Conservation (phyloP, 106 monocot genomes). For the Amphibolis antarctica region DNA sequence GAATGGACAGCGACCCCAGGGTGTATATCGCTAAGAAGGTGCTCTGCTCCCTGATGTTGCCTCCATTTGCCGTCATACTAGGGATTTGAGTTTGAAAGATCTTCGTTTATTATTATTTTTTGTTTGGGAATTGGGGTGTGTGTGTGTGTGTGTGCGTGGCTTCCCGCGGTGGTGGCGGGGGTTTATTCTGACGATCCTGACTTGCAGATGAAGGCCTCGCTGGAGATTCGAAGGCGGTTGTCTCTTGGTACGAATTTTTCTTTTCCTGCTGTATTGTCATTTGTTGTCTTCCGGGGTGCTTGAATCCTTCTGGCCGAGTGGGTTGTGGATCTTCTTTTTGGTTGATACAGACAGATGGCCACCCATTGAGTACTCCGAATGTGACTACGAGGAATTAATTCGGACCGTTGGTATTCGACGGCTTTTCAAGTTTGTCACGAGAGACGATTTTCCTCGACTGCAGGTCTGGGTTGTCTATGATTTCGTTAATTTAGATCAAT, state of each 20-base stretch:
- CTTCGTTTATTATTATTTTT: no score
- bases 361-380: no score
- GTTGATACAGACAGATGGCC: conserved; percentile 43
- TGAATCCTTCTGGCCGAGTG: neutral
- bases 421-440: conserved; percentile 18
- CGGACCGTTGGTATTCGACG: conserved; percentile 16
- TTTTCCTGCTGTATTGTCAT: neutral
- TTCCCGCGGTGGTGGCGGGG: conserved; percentile 28
- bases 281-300: neutral
- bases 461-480: conserved; percentile 9
- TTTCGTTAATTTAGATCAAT: no score
- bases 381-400: conserved; percentile 26
- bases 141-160: conserved; percentile 16
- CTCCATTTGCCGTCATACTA: no score
- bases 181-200: conserved; percentile 26
- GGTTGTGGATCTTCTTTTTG: neutral
- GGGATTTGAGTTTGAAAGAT: no score
- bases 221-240: conserved; percentile 28
- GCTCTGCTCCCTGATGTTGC: no score
- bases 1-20: conserved; percentile 10
- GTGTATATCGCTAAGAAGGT: conserved; percentile 16
- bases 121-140: no score
- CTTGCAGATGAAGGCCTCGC: conserved; percentile 26
- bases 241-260: conserved; percentile 25
- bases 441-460: conserved; percentile 27